These are phyloP conservation scores for Fusarium verticillioides DNA, from an alignment of 2,329 filamentous ascomycete genomes.

Conservation along the genomic window DNA sequence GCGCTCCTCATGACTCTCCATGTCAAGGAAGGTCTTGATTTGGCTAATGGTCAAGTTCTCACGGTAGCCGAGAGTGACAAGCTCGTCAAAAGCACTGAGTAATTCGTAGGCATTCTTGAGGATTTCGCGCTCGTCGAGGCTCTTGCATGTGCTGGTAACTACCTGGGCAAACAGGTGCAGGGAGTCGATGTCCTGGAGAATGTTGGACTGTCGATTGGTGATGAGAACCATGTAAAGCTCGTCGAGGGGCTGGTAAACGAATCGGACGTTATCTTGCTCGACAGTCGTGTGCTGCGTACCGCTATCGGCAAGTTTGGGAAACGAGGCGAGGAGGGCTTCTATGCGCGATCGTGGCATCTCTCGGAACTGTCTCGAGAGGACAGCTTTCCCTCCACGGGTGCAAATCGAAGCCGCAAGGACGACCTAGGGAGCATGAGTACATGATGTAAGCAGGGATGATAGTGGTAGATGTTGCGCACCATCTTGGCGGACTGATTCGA, in stretches of 20 bases:
- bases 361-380: constrained; percentile 96
- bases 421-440: constrained; percentile 69
- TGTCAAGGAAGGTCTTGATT: constrained; percentile 99
- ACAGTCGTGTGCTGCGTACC: constrained; percentile 98
- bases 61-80: constrained; percentile 93
- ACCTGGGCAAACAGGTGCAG: constrained; percentile 98
- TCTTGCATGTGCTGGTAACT: constrained; percentile 95
- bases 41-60: constrained; percentile 97
- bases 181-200: constrained; percentile 98
- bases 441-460: not conserved
- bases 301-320: constrained; percentile 96
- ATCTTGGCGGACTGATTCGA: constrained; percentile 50
- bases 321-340: constrained; percentile 94
- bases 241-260: constrained; percentile 98
- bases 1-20: constrained; percentile 98
- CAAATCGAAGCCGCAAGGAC: constrained; percentile 99
- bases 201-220: constrained; percentile 99
- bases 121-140: constrained; percentile 94
- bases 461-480: constrained; percentile 46
- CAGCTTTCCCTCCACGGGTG: constrained; percentile 96
- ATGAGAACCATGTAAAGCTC: constrained; percentile 99
- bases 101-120: constrained; percentile 94
- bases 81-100: constrained; percentile 95
- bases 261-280: constrained; percentile 99
- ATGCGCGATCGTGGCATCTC: constrained; percentile 98